A percentile compares a stretch with the other conserved stretches of the same genome.
These are phyloP conservation scores for Phialophora expanda DNA, from an alignment of 2,329 filamentous ascomycete species.

Conservation along the genomic window DNA sequence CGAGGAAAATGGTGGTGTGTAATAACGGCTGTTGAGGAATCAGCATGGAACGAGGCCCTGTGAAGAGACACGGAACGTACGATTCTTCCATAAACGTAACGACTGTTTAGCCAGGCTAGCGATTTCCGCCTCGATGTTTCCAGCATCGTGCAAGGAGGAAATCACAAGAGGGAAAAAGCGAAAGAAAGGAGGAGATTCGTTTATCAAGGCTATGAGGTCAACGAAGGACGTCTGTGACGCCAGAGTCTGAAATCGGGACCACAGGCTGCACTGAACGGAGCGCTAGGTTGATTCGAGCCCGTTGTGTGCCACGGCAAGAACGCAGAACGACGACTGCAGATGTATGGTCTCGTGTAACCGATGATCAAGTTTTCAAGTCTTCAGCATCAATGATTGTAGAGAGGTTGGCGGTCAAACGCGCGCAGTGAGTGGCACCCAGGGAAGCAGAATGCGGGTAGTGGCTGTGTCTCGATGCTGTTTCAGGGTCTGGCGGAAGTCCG, in stretches of 20 bases:
- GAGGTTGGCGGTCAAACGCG: not conserved
- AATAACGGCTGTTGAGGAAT: conserved; percentile 72
- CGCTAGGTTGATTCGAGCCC: conserved; percentile 6
- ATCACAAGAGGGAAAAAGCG: conserved; percentile 34
- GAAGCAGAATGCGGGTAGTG: not conserved
- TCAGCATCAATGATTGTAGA: not conserved
- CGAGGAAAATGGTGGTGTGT: conserved; percentile 80
- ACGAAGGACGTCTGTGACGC: conserved; percentile 28
- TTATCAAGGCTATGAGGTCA: conserved; percentile 24
- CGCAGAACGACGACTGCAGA: not conserved
- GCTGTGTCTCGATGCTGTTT: not conserved
- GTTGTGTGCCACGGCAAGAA: conserved; percentile 1
- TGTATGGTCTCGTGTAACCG: conserved; percentile 6
- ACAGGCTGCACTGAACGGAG: conserved; percentile 22
- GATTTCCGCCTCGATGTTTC: conserved; percentile 49
- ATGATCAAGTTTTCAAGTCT: conserved; percentile 1
- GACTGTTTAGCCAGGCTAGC: conserved; percentile 52
- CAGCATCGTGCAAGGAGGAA: conserved; percentile 46
- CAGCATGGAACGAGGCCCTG: conserved; percentile 5
- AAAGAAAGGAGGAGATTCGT: conserved; percentile 6
- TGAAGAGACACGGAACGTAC: conserved; percentile 31
- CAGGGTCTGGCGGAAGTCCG: conserved; percentile 21
- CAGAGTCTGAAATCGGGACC: conserved; percentile 16
- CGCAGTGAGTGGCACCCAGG: not conserved
- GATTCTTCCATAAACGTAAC: conserved; percentile 50